Conservation (phyloP, 2,329 filamentous ascomycete genomes). For the Emmonsiellopsis sp. region DNA sequence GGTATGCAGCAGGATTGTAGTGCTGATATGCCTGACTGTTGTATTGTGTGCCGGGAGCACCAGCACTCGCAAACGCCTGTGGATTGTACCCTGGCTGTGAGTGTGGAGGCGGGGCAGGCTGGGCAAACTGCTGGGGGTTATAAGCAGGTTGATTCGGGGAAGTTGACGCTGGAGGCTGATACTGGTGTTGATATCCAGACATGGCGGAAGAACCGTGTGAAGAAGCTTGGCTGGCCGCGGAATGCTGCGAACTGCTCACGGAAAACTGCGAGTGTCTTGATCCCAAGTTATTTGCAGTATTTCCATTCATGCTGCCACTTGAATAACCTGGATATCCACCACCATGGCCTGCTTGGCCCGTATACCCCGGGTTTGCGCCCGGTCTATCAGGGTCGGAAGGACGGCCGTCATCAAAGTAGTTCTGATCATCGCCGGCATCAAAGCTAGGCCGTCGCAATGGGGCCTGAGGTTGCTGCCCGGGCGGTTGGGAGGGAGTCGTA, state of each 20-base stretch:
- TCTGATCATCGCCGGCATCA: slow-evolving; percentile 64
- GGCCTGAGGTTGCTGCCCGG: slow-evolving; percentile 32
- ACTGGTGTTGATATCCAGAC: slow-evolving; percentile 44
- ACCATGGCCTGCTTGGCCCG: slow-evolving; percentile 28
- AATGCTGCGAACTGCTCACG: slow-evolving; percentile 24
- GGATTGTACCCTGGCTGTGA: slow-evolving; percentile 59
- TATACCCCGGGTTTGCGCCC: slow-evolving; percentile 26
- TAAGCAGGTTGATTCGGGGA: slow-evolving; percentile 45
- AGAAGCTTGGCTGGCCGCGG: slow-evolving; percentile 30
- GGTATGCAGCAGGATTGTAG: slow-evolving; percentile 44
- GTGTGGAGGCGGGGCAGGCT: slow-evolving; percentile 37
- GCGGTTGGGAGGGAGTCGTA: slow-evolving; percentile 32
- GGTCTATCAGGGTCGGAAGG: slow-evolving; percentile 23
- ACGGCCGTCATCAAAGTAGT: slow-evolving; percentile 36
- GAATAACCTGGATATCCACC: slow-evolving; percentile 27
- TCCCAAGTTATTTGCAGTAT: slow-evolving; percentile 23
- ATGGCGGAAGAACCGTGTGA: slow-evolving; percentile 32
- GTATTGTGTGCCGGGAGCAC: slow-evolving; percentile 15
- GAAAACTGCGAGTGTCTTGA: slow-evolving; percentile 29
- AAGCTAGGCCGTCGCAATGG: slow-evolving; percentile 56
- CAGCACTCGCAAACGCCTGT: slow-evolving; percentile 44
- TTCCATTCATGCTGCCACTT: slow-evolving; percentile 13
- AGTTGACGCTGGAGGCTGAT: slow-evolving; percentile 32
- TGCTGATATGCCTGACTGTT: slow-evolving; percentile 30
- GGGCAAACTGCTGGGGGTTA: slow-evolving; percentile 54